Percentiles rank a stretch among this genome's conserved stretches.
These are phyloP conservation scores for Boletus mariae DNA, from an alignment of 1,284 basidiomycete species.

Conservation along the genomic window DNA sequence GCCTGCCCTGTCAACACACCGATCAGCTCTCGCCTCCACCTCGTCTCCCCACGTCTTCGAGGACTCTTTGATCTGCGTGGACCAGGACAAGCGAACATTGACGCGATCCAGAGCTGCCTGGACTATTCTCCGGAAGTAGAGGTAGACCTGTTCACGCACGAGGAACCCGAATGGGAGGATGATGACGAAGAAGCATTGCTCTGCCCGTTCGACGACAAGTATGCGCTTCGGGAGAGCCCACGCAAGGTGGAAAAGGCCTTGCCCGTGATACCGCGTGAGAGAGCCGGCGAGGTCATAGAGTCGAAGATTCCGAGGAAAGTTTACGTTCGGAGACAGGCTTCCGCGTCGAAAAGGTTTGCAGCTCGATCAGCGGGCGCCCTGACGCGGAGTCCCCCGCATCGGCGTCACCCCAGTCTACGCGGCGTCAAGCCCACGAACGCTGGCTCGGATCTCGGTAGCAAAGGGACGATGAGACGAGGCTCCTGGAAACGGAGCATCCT, in stretches of 20 bases:
- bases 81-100: constrained; percentile 22
- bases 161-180: constrained; percentile 21
- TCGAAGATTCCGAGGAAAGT: constrained; percentile 24
- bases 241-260: constrained; percentile 17
- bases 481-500: constrained; percentile 28
- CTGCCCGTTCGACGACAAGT: constrained; percentile 27
- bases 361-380: constrained; percentile 1
- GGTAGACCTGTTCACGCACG: constrained; percentile 3
- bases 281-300: neutral
- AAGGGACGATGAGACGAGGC: constrained; percentile 24
- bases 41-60: constrained; percentile 27
- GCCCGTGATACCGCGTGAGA: constrained; percentile 12
- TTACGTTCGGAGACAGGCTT: constrained; percentile 15
- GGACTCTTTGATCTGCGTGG: constrained; percentile 32
- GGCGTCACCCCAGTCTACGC: constrained; percentile 18
- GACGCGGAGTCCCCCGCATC: constrained; percentile 9
- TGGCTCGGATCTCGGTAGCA: constrained; percentile 7
- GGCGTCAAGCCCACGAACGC: constrained; percentile 8
- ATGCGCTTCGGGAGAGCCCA: constrained; percentile 13
- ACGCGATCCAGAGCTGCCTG: constrained; percentile 22
- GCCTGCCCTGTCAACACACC: constrained; percentile 28
- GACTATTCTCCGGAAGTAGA: constrained; percentile 26
- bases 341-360: constrained; percentile 9
- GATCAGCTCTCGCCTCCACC: constrained; percentile 10
- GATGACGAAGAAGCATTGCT: constrained; percentile 25